These are phyloP conservation scores for Lomentospora prolificans DNA, from an alignment of 2,329 filamentous ascomycete genomes.

Conservation along the genomic window DNA sequence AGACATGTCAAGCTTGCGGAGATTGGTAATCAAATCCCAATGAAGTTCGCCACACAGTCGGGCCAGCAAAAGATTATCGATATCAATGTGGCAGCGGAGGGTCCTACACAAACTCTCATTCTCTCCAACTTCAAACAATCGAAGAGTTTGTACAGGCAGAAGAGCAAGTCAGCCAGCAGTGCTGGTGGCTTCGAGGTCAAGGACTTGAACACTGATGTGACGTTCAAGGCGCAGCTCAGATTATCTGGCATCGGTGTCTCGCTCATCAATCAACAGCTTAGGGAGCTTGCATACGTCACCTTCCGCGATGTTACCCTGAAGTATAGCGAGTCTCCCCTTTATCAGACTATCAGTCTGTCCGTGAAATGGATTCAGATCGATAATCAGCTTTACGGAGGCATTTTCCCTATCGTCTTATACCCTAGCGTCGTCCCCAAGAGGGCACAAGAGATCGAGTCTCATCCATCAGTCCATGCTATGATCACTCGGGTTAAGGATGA, in stretches of 20 bases:
- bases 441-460: constrained; percentile 88
- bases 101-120: constrained; percentile 88
- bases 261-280: constrained; percentile 82
- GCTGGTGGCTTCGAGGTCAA: constrained; percentile 77
- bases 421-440: constrained; percentile 97
- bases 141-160: constrained; percentile 67
- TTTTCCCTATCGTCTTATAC: constrained; percentile 95
- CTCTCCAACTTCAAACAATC: constrained; percentile 88
- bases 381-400: constrained; percentile 94
- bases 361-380: constrained; percentile 99
- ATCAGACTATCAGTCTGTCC: constrained; percentile 81
- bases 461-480: constrained; percentile 87
- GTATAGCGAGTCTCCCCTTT: constrained; percentile 85
- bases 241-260: constrained; percentile 89
- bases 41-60: constrained; percentile 67
- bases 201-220: constrained; percentile 76
- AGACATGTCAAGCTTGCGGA: constrained; percentile 90
- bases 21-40: constrained; percentile 90
- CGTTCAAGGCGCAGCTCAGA: constrained; percentile 79
- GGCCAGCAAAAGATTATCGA: constrained; percentile 83
- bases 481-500: constrained; percentile 95
- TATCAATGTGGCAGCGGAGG: constrained; percentile 89
- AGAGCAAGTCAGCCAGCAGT: constrained; percentile 7
- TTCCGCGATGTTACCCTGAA: constrained; percentile 84
- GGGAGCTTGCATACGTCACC: constrained; percentile 87